A percentile compares a stretch with the other conserved stretches of the same genome.
Evolutionary conservation across 2,329 filamentous ascomycete species (phyloP).

Genomic region (Phaeosphaeria sp.): DNA sequence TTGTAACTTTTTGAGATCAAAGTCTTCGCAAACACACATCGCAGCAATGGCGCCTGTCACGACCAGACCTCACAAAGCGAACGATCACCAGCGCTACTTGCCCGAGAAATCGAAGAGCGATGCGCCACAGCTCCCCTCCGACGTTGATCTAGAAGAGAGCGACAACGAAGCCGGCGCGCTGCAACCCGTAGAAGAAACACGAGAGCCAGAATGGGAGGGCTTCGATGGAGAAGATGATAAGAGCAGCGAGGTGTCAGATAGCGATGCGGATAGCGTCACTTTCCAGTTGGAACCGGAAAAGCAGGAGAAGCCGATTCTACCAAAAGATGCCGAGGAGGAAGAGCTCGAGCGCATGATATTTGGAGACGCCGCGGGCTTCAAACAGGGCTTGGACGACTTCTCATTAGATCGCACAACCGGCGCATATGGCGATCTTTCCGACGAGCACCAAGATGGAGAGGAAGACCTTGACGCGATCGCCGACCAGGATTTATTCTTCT

Average conservation of each 20-base stretch:
- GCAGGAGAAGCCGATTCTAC: conserved; percentile 43
- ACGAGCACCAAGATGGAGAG: conserved; percentile 56
- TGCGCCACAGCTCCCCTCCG: conserved; percentile 16
- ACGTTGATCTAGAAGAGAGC: conserved; percentile 27
- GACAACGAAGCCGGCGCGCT: conserved; percentile 32
- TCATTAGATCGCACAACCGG: conserved; percentile 49
- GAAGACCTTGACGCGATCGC: conserved; percentile 67
- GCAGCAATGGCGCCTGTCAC: conserved; percentile 38
- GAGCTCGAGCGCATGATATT: conserved; percentile 89
- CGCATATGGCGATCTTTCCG: conserved; percentile 37
- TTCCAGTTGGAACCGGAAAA: conserved; percentile 28
- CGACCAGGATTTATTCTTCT: conserved; percentile 85
- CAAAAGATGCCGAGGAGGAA: conserved; percentile 83
- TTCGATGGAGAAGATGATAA: conserved; percentile 25
- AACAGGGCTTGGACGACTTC: conserved; percentile 71
- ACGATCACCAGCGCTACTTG: conserved; percentile 28
- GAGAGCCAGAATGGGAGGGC: conserved; percentile 34
- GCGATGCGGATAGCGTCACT: conserved; percentile 28
- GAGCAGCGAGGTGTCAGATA: conserved; percentile 14
- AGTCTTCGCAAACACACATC: conserved; percentile 12
- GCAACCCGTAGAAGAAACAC: conserved; percentile 22
- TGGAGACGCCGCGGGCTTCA: conserved; percentile 84
- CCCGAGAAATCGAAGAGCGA: conserved; percentile 17
- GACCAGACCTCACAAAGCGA: conserved; percentile 28
- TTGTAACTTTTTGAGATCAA: conserved; percentile 1